Base-by-base conservation (phyloP, 257 asterid species). In the Buddleja alternifolia region DNA sequence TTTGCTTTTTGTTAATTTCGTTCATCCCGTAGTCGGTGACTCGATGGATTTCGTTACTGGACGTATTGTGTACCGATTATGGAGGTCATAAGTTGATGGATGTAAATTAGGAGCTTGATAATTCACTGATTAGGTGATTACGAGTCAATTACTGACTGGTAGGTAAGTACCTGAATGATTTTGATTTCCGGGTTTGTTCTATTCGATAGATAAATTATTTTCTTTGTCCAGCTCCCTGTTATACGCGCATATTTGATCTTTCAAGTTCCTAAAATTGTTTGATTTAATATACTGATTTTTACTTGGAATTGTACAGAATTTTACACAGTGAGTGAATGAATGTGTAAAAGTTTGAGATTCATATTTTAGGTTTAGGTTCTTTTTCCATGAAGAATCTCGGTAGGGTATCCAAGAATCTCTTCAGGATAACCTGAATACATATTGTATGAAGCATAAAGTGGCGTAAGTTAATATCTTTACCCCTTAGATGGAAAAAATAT, bases 331-430 rank as follows among this genome's bases (percentile, higher is more conserved):
- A 20, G n/a, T n/a, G n/a, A n/a, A n/a, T n/a, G n/a, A n/a, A 48
- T 57, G 64, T 58, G 20, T 47, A 37, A 50, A 24, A 21, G 6
- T 14, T 66, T n/a, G 63, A 74, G 24, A 41, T 67, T 53, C 12
- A 16, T 66, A 24, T 58, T 51, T 34, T 51, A 66, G 14, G 19
- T 39, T 71, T 42, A 15, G 48, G 44, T 59, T 34, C 65, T 55
- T 42, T 19, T 29, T 63, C 60, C 23, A 2, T 41, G 9, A 20
- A 51, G 39, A 36, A 45, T 73, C 67, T 45, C 34, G n/a, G 8
- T 54, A 17, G n/a, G 39, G 37, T 41, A 25, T 32, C 32, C 29
- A 23, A 56, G 23, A 42, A 15, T 44, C 50, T 67, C 6, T 67
- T 58, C 46, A 19, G 46, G 40, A 10, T 63, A 7, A 25, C 3